Base-by-base conservation (phyloP, 495 filamentous ascomycete genomes). In the Neurospora sp. region DNA sequence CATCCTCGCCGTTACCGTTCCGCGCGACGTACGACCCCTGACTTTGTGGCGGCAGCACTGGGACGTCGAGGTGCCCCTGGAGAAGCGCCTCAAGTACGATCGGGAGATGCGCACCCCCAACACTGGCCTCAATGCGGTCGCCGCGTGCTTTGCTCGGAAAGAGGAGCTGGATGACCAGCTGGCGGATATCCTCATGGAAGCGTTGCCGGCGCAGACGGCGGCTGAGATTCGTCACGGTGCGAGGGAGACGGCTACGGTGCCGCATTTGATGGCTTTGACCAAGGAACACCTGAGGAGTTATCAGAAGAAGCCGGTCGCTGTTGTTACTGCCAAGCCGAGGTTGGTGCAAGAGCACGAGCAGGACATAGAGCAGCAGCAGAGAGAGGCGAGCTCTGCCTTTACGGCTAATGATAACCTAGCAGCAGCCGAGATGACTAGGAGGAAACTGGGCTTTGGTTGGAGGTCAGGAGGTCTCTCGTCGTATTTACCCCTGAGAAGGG, bases 151-250 rank as follows among this genome's bases (percentile, higher is more conserved):
- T 4, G 16, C 68, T 27, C 1, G 20, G 53, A 75, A 72, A 22
- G 35, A 69, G 37, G 74, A 68, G 9, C 14, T 75, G 8, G 72
- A 73, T 44, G 8, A 3, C 4, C 27, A 61, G 31, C 40, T 75
- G 9, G 73, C 41, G 42, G 3, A 18, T 41, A 38, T 59, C 0
- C 35, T 75, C 3, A n/a, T 71, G 12, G 8, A 69, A 22, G 72
- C 72, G 1, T 42, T 75, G 11, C 72, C 74, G 6, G 53, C 53
- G 14, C 53, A 66, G 53, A 66, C 53, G 53, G 53, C 53, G 27
- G 53, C 53, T 66, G 53, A 66, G 53, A 37, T 35, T 37, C 53
- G 53, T 0, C 53, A 66, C 3, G 27, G 27, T 1, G 27, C 27
- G 1, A 66, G 14, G 53, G 53, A 66, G 53, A 35, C 53, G 53